Base-by-base conservation (phyloP, 1,284 basidiomycete genomes). In the Stygiomarasmius scandens region DNA sequence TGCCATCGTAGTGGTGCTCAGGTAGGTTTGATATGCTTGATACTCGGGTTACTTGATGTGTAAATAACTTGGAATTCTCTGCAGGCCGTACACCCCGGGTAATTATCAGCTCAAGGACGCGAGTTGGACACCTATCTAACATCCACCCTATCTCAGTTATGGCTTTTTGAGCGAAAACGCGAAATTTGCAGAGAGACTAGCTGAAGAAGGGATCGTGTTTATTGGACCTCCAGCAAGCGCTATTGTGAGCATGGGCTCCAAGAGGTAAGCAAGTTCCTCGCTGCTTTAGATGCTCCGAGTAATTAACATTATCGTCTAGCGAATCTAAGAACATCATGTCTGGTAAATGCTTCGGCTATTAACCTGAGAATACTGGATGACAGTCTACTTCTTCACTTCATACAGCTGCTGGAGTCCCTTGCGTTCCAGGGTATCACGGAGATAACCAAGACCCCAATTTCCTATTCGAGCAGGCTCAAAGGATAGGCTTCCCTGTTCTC, bases 121-220 rank as follows among this genome's bases (percentile, higher is more conserved):
- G 2, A 41, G 12, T 19, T n/a, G 20, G 20, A 14, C 23, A 10
- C 36, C 34, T 23, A 19, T 43, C 16, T 25, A 10, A 29, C 25
- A 27, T 19, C 27, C 10, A n/a, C n/a, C 32, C 24, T 20, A 49
- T 43, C n/a, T 9, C 20, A 92, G 90, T 19, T 95, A 95, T 69
- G 95, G 95, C 1, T 97, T 98, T 72, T 74, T 97, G 58, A 95
- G 93, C 64, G 94, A 96, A 75, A 98, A 98, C 71, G 90, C 95
- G 24, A 80, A 79, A 47, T 99, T 99, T 70, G 90, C 97, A 9
- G 85, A 90, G 64, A 86, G 82, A 63, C 86, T 98, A 41, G 89
- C 93, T 56, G 81, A 87, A 56, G 95, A 93, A 64, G 95, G 96
- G 11, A 90, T 99, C 62, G 87, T 93, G 16, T 99, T 99, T 71